Conservation (phyloP, 2,329 filamentous ascomycete species). For the Fusarium tuaranense region DNA sequence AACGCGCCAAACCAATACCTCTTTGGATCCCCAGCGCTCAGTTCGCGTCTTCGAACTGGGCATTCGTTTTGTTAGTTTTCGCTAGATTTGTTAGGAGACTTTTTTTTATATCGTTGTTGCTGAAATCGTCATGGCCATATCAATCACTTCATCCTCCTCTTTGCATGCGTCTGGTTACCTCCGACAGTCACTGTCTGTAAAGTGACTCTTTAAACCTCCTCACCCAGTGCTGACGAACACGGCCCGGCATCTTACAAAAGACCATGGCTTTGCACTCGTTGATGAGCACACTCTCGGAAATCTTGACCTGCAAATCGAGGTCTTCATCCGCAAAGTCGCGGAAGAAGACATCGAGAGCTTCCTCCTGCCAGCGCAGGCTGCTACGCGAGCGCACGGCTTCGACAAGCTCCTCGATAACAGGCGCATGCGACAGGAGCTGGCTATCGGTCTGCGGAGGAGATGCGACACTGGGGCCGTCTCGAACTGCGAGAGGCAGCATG, state of each 20-base stretch:
- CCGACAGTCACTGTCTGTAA: slow-evolving; percentile 10
- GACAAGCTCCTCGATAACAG: slow-evolving; percentile 53
- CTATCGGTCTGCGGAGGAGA: slow-evolving; percentile 39
- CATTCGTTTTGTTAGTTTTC: slow-evolving; percentile 8
- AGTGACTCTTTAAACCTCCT: slow-evolving; percentile 59
- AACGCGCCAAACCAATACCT: slow-evolving; percentile 38
- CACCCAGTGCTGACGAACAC: slow-evolving; percentile 67
- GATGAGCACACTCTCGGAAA: slow-evolving; percentile 68
- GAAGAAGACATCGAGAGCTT: slow-evolving; percentile 70
- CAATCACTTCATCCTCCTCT: background rate
- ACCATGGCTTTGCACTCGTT: slow-evolving; percentile 71
- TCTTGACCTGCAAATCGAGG: slow-evolving; percentile 68
- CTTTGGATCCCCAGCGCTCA: slow-evolving; percentile 11
- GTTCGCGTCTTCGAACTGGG: slow-evolving; percentile 5
- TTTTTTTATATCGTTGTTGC: slow-evolving; percentile 7
- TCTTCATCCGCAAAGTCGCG: slow-evolving; percentile 68
- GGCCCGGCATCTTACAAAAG: slow-evolving; percentile 70
- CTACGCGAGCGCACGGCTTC: slow-evolving; percentile 55
- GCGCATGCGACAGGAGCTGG: slow-evolving; percentile 29
- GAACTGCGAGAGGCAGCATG: slow-evolving; percentile 34
- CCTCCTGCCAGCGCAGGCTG: slow-evolving; percentile 65
- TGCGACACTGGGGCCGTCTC: slow-evolving; percentile 28
- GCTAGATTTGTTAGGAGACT: slow-evolving; percentile 2
- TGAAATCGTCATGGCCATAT: background rate
- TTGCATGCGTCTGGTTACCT: background rate